Percentiles rank a stretch among this genome's conserved stretches.
Evolutionary conservation across 768 basidiomycete species (phyloP).

Genomic region (Suillus subluteus): DNA sequence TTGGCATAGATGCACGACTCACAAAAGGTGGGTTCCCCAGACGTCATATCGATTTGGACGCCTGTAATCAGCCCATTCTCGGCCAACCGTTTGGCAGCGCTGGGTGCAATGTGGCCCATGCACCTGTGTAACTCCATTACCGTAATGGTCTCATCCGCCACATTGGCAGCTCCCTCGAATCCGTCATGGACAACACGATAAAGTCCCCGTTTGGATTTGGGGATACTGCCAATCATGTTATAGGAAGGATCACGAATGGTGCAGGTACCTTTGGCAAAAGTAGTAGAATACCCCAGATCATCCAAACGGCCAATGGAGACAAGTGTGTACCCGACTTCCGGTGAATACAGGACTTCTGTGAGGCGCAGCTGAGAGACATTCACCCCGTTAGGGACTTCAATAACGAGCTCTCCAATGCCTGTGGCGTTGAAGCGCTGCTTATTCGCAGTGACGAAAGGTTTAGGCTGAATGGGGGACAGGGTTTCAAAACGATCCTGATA

Average conservation of each 20-base stretch:
- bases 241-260: neutral
- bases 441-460: neutral
- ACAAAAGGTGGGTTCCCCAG: neutral
- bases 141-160: slow-evolving; percentile 22
- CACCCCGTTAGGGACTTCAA: slow-evolving; percentile 6
- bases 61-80: neutral
- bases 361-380: slow-evolving; percentile 14
- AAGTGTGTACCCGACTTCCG: slow-evolving; percentile 40
- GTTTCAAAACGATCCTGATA: neutral
- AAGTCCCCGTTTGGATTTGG: slow-evolving; percentile 15
- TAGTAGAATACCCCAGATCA: slow-evolving; percentile 32
- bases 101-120: slow-evolving; percentile 35
- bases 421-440: slow-evolving; percentile 2
- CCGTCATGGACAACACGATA: neutral
- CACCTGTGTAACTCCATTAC: slow-evolving; percentile 29
- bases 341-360: slow-evolving; percentile 8
- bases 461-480: neutral
- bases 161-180: neutral
- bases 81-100: neutral
- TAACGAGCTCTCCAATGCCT: neutral
- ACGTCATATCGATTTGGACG: neutral
- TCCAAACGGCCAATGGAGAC: slow-evolving; percentile 41
- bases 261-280: slow-evolving; percentile 22
- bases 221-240: slow-evolving; percentile 23
- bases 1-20: too few species aligned